phyloP scores from a whole-genome alignment of 2,329 filamentous ascomycete species.

The Stemphylium lycopersici region DNA sequence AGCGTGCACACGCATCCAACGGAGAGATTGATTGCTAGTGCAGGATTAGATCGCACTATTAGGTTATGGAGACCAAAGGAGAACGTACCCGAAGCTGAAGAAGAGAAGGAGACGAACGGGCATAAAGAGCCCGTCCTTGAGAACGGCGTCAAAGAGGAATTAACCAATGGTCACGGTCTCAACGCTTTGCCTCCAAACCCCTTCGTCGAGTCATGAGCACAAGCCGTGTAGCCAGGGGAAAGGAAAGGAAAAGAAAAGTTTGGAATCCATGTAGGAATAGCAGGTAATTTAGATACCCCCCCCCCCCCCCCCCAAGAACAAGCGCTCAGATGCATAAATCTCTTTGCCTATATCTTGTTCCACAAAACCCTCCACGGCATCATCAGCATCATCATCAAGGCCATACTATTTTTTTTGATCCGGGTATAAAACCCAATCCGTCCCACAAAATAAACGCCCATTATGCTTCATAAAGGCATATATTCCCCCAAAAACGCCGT shows the following conservation, averaged over 20 bases:
- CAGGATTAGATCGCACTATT: conserved; percentile 66
- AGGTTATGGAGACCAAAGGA: conserved; percentile 59
- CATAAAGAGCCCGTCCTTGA: neutral
- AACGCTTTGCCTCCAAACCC: conserved; percentile 29
- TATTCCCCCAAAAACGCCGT: neutral
- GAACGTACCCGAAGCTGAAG: neutral
- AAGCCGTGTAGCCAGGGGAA: neutral
- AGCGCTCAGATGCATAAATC: conserved; percentile 13
- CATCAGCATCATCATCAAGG: neutral
- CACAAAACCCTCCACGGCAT: neutral
- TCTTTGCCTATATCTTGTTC: neutral
- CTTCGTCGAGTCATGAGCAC: conserved; percentile 19
- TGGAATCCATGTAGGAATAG: neutral
- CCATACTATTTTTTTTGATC: neutral
- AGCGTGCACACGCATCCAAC: conserved; percentile 64
- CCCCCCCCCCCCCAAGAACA: conserved; percentile 4
- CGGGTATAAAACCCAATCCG: neutral
- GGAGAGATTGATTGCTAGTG: conserved; percentile 64
- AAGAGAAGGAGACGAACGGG: neutral
- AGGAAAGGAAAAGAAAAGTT: neutral
- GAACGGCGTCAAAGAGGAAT: conserved; percentile 1
- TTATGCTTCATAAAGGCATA: neutral
- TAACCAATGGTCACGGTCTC: conserved; percentile 25
- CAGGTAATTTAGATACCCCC: conserved; percentile 9
- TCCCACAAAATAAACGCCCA: neutral